Conservation (phyloP, 495 filamentous ascomycete species). For the Articulospora tetracladia region DNA sequence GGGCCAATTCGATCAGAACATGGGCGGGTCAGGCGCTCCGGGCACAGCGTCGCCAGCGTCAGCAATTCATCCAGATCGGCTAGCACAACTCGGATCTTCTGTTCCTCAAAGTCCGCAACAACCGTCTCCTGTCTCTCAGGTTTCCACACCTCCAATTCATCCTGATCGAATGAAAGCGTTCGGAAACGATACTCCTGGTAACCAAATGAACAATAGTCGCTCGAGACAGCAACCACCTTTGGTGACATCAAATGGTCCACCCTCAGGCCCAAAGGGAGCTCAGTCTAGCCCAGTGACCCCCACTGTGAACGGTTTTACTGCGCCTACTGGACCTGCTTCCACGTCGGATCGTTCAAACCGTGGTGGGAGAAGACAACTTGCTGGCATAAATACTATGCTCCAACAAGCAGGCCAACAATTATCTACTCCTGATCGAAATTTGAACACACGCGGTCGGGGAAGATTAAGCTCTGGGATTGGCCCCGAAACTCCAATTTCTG, state of each 20-base stretch:
- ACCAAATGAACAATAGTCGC: slow-evolving; percentile 17
- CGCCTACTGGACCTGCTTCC: slow-evolving; percentile 45
- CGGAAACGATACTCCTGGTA: slow-evolving; percentile 2
- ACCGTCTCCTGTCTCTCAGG: slow-evolving; percentile 1
- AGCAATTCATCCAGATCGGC: slow-evolving; percentile 47
- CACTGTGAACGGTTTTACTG: slow-evolving; percentile 30
- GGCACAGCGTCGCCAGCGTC: slow-evolving; percentile 25
- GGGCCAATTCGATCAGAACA: slow-evolving; percentile 17
- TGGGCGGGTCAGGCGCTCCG: slow-evolving; percentile 15
- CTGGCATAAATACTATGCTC: slow-evolving; percentile 48
- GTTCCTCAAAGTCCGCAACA: slow-evolving; percentile 27
- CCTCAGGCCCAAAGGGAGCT: slow-evolving; percentile 26
- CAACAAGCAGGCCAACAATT: slow-evolving; percentile 36
- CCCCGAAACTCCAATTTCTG: slow-evolving; percentile 17
- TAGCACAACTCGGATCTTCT: slow-evolving; percentile 30
- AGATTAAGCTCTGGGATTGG: slow-evolving; percentile 35
- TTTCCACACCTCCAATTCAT: slow-evolving; percentile 25
- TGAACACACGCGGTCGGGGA: slow-evolving; percentile 31
- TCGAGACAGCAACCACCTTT: slow-evolving; percentile 29
- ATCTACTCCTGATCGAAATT: slow-evolving; percentile 18
- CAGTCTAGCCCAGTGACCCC: slow-evolving; percentile 22
- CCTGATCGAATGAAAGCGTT: slow-evolving; percentile 27
- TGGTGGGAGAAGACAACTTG: slow-evolving; percentile 38
- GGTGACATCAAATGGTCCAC: slow-evolving; percentile 32
- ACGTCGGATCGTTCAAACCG: slow-evolving; percentile 41